Evolutionary conservation across 306 rosid species (phyloP).

Genomic region (Canavalia gladiata): DNA sequence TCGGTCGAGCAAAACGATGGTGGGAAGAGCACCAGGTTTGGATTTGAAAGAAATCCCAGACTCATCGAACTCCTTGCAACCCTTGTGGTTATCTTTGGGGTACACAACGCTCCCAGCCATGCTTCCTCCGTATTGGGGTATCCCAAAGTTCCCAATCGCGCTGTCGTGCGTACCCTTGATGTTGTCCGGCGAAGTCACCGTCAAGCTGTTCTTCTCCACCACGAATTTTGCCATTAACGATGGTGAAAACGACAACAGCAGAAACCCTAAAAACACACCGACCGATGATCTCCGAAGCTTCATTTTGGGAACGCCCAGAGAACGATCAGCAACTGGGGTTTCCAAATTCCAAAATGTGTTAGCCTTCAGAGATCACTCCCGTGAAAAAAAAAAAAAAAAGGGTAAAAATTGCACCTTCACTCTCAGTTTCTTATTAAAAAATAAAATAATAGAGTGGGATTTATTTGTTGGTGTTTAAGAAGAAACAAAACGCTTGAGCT

Average conservation of each 20-base stretch:
- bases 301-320: constrained; percentile 54
- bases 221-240: constrained; percentile 76
- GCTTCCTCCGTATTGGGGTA: constrained; percentile 99
- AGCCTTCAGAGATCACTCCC: constrained; percentile 42
- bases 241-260: constrained; percentile 60
- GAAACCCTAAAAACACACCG: constrained; percentile 72
- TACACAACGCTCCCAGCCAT: constrained; percentile 88
- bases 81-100: constrained; percentile 88
- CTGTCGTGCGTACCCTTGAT: constrained; percentile 86
- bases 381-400: not conserved
- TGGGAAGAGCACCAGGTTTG: constrained; percentile 88
- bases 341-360: constrained; percentile 19
- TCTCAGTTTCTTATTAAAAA: not conserved
- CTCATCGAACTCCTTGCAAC: constrained; percentile 83
- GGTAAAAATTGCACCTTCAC: constrained; percentile 40
- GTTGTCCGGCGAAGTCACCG: constrained; percentile 86
- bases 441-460: constrained; percentile 3
- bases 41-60: constrained; percentile 77
- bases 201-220: constrained; percentile 97
- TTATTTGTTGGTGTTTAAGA: not conserved
- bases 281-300: constrained; percentile 65
- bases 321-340: constrained; percentile 39
- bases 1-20: constrained; percentile 90
- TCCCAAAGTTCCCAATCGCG: constrained; percentile 98
- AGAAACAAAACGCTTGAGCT: constrained; percentile 2